A percentile compares a stretch with the other conserved stretches of the same genome.
These are phyloP conservation scores for Pyricularia sp. DNA, from an alignment of 2,329 filamentous ascomycete species.

Conservation along the genomic window DNA sequence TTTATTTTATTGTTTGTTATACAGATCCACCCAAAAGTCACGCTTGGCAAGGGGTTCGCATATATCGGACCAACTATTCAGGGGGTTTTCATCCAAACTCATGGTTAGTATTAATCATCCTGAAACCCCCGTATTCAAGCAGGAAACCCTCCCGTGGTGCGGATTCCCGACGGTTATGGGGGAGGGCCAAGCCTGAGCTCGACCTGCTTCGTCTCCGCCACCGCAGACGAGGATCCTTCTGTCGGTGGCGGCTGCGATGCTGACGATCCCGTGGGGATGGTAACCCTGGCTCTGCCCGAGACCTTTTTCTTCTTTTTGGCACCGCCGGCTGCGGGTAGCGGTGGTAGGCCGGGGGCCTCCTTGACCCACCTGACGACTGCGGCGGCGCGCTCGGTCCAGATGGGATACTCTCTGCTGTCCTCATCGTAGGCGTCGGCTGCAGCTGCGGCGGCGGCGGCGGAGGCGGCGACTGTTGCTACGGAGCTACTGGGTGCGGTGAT, in stretches of 20 bases:
- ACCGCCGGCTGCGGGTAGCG: constrained; percentile 12
- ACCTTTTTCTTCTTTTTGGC: constrained; percentile 25
- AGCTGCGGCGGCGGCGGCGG: neutral
- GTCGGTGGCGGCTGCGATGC: neutral
- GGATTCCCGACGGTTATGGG: neutral
- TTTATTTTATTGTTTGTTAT: neutral
- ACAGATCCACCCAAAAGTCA: neutral
- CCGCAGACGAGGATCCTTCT: neutral
- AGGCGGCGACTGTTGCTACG: neutral
- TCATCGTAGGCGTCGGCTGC: constrained; percentile 39
- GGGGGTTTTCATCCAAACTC: neutral
- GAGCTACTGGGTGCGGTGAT: neutral
- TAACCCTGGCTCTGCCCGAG: constrained; percentile 2
- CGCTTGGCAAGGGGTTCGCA: neutral
- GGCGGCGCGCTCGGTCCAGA: constrained; percentile 56
- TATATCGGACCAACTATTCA: neutral
- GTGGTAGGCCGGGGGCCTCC: constrained; percentile 31
- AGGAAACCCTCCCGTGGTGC: neutral
- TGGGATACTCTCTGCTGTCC: constrained; percentile 54
- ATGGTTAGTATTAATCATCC: neutral
- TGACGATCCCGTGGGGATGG: neutral
- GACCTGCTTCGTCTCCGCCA: neutral
- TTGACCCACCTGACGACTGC: constrained; percentile 58
- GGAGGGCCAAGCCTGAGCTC: neutral
- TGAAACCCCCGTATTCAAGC: neutral